Evolutionary conservation across 257 asterid genomes (phyloP), one percentile per base, ranked within the genome.

Genomic region (Lantana camara): DNA sequence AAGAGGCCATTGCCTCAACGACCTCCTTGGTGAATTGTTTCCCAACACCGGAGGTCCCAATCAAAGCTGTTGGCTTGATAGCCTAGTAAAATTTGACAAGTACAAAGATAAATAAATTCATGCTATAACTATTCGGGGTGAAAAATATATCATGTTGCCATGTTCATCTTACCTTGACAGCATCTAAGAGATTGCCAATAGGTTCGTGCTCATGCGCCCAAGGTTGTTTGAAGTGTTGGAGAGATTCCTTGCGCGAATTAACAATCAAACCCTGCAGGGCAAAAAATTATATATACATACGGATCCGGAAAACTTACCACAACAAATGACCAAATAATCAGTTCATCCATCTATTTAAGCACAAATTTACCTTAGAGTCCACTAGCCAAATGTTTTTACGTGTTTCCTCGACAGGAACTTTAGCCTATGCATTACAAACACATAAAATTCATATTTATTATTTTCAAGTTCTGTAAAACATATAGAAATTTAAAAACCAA

Each of bases 41-140:
- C 49, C 99, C 99, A 27, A 90, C 96, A 17, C 99, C 97, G 66
- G 99, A 90, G 27, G 97, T 90, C 46, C 99, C 99, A 9, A 94
- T 83, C 59, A 94, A 65, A 63, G 57, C 95, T 14, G 96, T 86
- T 60, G 99, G 99, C 76, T 88, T 94, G 74, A 94, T 81, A 54
- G 82, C 88, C 99, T 94, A 52, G 54, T 35, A 56, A 52, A 23
- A 72, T 71, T 13, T 23, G 45, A 66, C n/a, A 59, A 56, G 7
- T n/a, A 46, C 19, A 53, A 1, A 57, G 14, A 14, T 66, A 46
- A 65, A 42, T 6, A 67, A 8, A 52, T 10, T 13, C 19, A 52
- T 0, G 16, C 62, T 20, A 35, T 37, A 29, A 32, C 12, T 44
- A 20, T 17, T 19, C 16, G 48, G 11, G 7, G 2, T 13, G 12